A percentile compares a stretch with the other conserved stretches of the same genome.
These are phyloP conservation scores for Rhodotorula sp. DNA, from an alignment of 1,284 basidiomycete genomes.

Conservation along the genomic window DNA sequence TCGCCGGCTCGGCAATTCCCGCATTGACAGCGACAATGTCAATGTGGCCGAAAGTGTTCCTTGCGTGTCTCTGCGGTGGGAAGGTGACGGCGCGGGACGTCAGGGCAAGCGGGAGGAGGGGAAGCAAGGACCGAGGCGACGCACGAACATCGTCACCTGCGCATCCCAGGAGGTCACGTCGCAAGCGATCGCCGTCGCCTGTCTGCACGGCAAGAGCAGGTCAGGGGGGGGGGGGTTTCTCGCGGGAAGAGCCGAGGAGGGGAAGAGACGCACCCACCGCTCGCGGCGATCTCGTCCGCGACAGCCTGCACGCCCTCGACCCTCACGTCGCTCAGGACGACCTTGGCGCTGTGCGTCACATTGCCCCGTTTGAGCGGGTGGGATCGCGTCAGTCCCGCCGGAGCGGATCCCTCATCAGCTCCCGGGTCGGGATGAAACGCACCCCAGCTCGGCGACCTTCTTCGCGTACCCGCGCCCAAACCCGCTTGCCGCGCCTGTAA, in stretches of 20 bases:
- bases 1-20: conserved; percentile 58
- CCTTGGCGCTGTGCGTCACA: conserved; percentile 57
- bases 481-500: conserved; percentile 62
- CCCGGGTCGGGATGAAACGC: neutral
- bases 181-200: conserved; percentile 56
- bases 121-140: conserved; percentile 49
- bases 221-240: neutral
- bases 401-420: neutral
- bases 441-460: conserved; percentile 4
- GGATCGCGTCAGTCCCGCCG: neutral
- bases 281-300: conserved; percentile 54
- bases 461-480: conserved; percentile 53
- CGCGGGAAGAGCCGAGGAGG: neutral
- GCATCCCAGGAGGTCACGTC: conserved; percentile 63
- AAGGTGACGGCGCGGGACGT: too few species aligned
- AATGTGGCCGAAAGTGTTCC: conserved; percentile 36
- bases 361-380: too few species aligned
- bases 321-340: conserved; percentile 62
- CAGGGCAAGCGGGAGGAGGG: neutral
- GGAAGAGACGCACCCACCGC: conserved; percentile 56
- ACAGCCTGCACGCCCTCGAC: conserved; percentile 54
- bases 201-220: conserved; percentile 48
- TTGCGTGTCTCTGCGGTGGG: conserved; percentile 51
- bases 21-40: conserved; percentile 59
- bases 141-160: conserved; percentile 60